Percentiles rank a stretch among this genome's conserved stretches.
Conservation (phyloP, 257 asterid genomes). For the Nicotiana benthamiana region DNA sequence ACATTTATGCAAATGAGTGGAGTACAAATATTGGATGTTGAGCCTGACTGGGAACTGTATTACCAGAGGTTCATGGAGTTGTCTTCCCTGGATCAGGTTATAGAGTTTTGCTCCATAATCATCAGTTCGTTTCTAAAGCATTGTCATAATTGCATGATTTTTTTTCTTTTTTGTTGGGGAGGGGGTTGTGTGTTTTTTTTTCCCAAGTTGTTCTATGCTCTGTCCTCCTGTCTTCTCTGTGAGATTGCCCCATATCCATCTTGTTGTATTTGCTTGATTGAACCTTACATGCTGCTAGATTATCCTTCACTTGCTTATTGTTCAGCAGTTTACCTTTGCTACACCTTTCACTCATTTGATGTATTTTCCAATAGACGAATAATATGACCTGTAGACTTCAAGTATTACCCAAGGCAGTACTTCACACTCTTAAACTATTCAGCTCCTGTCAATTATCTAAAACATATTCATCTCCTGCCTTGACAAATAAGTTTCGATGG, state of each 20-base stretch:
- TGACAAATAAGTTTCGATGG: not conserved
- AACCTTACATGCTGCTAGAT: not conserved
- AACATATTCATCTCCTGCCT: not conserved
- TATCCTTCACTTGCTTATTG: not conserved
- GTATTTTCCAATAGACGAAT: not conserved
- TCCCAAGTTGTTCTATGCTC: slow-evolving; percentile 1
- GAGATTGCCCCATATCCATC: not conserved
- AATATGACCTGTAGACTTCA: not conserved
- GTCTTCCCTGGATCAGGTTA: slow-evolving; percentile 87
- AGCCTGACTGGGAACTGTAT: slow-evolving; percentile 95
- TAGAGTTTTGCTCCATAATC: not conserved
- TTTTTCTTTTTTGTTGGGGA: not conserved
- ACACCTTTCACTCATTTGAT: not conserved
- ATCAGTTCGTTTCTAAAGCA: not conserved
- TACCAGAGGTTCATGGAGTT: slow-evolving; percentile 90
- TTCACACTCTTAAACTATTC: not conserved
- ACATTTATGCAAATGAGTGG: not conserved
- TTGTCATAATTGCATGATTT: not conserved
- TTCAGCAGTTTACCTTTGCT: not conserved
- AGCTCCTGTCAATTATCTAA: not conserved
- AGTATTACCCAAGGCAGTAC: not conserved
- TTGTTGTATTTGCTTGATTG: not conserved
- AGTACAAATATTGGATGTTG: slow-evolving; percentile 29
- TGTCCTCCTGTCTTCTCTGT: not conserved
- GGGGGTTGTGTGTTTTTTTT: not conserved